These are phyloP conservation scores for Sordariomycetes sp. DNA, from an alignment of 2,329 filamentous ascomycete species.

Conservation along the genomic window DNA sequence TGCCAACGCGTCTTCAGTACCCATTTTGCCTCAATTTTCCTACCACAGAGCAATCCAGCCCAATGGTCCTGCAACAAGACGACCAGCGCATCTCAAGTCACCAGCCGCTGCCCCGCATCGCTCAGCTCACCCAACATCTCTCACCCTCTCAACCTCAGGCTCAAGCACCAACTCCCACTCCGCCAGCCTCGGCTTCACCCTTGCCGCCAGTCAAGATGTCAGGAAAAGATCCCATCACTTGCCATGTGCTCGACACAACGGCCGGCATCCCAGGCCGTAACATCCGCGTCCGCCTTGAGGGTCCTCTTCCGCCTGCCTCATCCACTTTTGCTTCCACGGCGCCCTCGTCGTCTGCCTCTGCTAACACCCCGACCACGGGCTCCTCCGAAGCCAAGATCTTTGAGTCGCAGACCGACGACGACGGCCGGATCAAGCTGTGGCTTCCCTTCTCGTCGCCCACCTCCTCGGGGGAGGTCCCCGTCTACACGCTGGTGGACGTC, in stretches of 20 bases:
- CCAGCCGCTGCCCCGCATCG: too few species aligned
- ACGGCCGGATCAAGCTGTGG: conserved; percentile 68
- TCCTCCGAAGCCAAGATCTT: conserved; percentile 39
- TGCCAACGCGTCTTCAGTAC: not conserved
- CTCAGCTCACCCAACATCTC: too few species aligned
- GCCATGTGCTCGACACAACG: conserved; percentile 80
- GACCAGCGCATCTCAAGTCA: too few species aligned
- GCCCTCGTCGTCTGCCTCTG: conserved; percentile 15
- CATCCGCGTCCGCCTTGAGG: conserved; percentile 58
- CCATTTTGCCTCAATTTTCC: conserved; percentile 8
- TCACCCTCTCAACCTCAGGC: too few species aligned
- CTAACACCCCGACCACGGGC: conserved; percentile 8
- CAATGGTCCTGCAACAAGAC: too few species aligned
- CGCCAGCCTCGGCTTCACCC: too few species aligned
- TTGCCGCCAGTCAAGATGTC: conserved; percentile 4
- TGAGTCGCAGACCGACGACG: conserved; percentile 61
- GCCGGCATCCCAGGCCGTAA: conserved; percentile 57
- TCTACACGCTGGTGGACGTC: conserved; percentile 49
- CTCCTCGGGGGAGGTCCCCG: conserved; percentile 45
- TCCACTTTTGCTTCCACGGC: too few species aligned
- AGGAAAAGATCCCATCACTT: conserved; percentile 63
- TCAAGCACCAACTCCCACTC: too few species aligned
- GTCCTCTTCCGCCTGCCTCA: too few species aligned
- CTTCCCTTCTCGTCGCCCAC: conserved; percentile 43
- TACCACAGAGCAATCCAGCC: too few species aligned